A percentile compares a stretch with the other conserved stretches of the same genome.
Evolutionary conservation across 106 monocot genomes (phyloP).

Genomic region (Agapanthus africanus): DNA sequence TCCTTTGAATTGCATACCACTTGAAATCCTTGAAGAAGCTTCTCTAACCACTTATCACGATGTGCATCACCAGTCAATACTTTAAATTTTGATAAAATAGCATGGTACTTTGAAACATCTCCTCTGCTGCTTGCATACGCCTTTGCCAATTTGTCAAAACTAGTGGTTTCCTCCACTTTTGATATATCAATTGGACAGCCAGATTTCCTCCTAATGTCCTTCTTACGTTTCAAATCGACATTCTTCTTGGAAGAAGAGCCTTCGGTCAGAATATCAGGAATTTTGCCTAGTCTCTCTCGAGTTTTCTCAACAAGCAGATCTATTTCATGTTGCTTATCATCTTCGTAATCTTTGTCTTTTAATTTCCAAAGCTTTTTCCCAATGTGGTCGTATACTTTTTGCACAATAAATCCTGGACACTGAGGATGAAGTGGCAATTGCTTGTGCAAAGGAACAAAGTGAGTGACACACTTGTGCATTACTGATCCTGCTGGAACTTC

Average conservation of each 20-base stretch:
- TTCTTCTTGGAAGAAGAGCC: constrained; percentile 17
- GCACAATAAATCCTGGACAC: constrained; percentile 79
- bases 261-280: constrained; percentile 44
- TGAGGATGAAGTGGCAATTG: constrained; percentile 46
- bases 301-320: constrained; percentile 63
- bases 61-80: constrained; percentile 44
- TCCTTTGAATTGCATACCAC: constrained; percentile 33
- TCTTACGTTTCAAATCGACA: constrained; percentile 18
- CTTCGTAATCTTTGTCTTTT: constrained; percentile 70
- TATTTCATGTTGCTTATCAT: constrained; percentile 63
- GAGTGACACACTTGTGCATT: constrained; percentile 86
- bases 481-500: constrained; percentile 83
- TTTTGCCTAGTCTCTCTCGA: constrained; percentile 49
- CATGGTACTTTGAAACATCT: constrained; percentile 39
- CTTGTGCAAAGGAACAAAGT: constrained; percentile 77
- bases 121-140: constrained; percentile 37
- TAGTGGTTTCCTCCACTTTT: constrained; percentile 23
- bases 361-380: constrained; percentile 64
- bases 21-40: constrained; percentile 55
- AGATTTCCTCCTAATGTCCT: constrained; percentile 24
- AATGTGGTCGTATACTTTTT: constrained; percentile 66
- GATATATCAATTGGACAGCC: constrained; percentile 32
- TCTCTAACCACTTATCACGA: constrained; percentile 84
- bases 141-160: constrained; percentile 27
- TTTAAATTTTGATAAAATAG: constrained; percentile 37